Evolutionary conservation across 176 grass and related monocot genomes (phyloP), one percentile per base, ranked within the genome.

Genomic region (Juncus effusus): DNA sequence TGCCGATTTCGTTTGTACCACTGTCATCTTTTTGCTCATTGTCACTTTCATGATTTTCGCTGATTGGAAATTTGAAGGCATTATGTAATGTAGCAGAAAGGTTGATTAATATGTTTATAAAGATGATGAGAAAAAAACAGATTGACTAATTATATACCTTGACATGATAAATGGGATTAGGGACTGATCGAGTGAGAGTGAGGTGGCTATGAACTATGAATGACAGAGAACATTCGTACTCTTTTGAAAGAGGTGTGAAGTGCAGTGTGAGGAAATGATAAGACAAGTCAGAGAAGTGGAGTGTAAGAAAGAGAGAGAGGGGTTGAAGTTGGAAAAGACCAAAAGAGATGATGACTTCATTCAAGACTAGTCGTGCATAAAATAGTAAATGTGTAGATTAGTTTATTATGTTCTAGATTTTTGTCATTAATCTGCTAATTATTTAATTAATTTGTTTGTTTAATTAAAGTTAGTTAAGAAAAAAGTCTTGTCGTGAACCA

Each of bases 321-420:
- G 44, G 59, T 63, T 75, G 59, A 35, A 38, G 71, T 62, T 55
- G 37, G 53, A 71, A 56, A 57, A 59, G 67, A 71, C 49, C 53
- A 71, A 71, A 54, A 71, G 13, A 42, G 52, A 16, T 57, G 38
- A 71, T 71, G 67, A 41, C 40, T 70, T 70, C 67, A 70, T 47
- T 47, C 44, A 47, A 47, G 44, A 28, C 19, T 28, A 28, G 19
- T 28, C 1, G 19, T 28, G 19, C 19, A 28, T 28, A 28, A 28
- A 28, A 28, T 47, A 47, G 9, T 47, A 47, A 6, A 47, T 47
- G 6, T 47, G 44, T 47, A 47, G 44, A 6, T 47, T 47, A 47
- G 44, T 47, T 47, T 47, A 47, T 6, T 47, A 47, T 47, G 44
- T 47, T 5, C 44, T 6, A 47, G 44, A 9, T 9, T 47, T 47